Percentiles rank a stretch among this genome's conserved stretches.
These are phyloP conservation scores for Exophiala viscosa DNA, from an alignment of 2,329 filamentous ascomycete genomes.

Conservation along the genomic window DNA sequence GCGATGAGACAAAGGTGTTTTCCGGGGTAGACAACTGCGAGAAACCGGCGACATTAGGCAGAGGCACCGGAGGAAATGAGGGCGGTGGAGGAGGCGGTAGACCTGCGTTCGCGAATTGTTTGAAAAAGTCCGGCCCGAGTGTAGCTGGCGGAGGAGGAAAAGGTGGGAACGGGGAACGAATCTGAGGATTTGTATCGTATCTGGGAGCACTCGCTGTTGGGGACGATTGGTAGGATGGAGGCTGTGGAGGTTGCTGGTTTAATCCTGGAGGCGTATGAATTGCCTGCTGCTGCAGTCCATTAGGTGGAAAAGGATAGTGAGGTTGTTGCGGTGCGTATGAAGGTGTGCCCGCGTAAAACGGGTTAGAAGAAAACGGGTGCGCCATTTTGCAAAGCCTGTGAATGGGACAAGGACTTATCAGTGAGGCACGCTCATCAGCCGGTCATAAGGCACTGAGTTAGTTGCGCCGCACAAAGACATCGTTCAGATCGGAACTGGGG, in stretches of 20 bases:
- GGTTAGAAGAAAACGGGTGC: conserved; percentile 37
- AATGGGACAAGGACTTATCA: conserved; percentile 7
- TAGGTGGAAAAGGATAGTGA: conserved; percentile 28
- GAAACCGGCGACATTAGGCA: conserved; percentile 18
- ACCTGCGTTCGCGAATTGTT: conserved; percentile 24
- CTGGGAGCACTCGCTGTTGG: conserved; percentile 10
- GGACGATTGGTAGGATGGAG: conserved; percentile 10
- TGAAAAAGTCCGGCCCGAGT: conserved; percentile 25
- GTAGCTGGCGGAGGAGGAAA: conserved; percentile 27
- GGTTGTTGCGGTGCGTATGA: conserved; percentile 31
- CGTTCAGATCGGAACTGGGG: neutral
- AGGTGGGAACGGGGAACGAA: conserved; percentile 26
- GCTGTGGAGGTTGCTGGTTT: conserved; percentile 15
- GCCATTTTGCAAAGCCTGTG: conserved; percentile 30
- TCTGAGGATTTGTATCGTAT: conserved; percentile 26
- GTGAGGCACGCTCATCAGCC: conserved; percentile 7
- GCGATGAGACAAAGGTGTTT: conserved; percentile 14
- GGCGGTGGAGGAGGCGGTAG: conserved; percentile 22
- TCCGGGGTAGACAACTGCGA: conserved; percentile 17
- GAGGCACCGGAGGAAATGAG: conserved; percentile 20
- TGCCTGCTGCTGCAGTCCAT: conserved; percentile 26
- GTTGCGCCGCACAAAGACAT: conserved; percentile 15
- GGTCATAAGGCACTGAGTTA: conserved; percentile 8
- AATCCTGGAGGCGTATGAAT: conserved; percentile 22
- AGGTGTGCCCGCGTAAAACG: conserved; percentile 29